Percentiles rank a stretch among this genome's conserved stretches.
Conservation (phyloP, 345 rosid genomes). For the Salix udensis region DNA sequence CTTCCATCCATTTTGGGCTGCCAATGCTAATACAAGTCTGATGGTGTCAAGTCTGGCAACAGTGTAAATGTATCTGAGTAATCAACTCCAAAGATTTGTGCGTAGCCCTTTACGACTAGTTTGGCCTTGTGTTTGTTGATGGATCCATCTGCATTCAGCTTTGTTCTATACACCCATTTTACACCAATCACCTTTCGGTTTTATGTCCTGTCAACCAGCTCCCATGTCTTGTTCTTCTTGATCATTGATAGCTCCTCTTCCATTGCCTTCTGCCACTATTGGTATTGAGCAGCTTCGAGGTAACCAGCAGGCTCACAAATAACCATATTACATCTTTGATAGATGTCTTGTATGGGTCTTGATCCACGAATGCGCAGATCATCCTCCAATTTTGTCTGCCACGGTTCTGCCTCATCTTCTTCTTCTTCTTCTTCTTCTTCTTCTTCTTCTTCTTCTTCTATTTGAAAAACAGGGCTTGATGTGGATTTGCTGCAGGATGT, state of each 20-base stretch:
- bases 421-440: too few relatives aligned
- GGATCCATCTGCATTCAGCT: neutral
- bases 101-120: neutral
- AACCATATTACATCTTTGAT: neutral
- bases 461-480: too few relatives aligned
- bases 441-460: too few relatives aligned
- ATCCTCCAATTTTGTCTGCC: neutral
- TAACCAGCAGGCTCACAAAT: neutral
- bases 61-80: neutral
- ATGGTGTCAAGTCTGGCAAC: neutral
- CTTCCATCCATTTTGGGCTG: neutral
- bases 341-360: accelerated
- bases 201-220: neutral
- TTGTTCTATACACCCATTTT: neutral
- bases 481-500: neutral
- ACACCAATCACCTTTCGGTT: neutral
- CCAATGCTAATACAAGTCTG: neutral
- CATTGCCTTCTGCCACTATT: neutral
- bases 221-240: neutral
- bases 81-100: neutral
- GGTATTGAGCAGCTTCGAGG: accelerated
- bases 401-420: neutral
- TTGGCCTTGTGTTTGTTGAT: neutral
- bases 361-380: accelerated
- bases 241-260: neutral